Percentiles rank a stretch among this genome's conserved stretches.
phyloP scores from a whole-genome alignment of 192 early-diverging fungal genomes.

The Coemansia sp. region DNA sequence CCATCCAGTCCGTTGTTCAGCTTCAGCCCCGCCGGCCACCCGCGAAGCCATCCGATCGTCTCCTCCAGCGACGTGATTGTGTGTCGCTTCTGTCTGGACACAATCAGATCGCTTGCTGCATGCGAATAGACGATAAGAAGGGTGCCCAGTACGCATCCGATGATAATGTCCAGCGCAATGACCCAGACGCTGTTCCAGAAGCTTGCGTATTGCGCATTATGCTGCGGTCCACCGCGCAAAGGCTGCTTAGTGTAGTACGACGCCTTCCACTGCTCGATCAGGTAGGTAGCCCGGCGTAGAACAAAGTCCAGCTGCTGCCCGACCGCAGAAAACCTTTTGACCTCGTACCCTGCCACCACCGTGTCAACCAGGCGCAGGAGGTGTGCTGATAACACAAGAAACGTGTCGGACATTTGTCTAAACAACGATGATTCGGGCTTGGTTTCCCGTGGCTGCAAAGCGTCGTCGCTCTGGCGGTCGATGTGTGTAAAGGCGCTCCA shows the following conservation, averaged over 20 bases:
- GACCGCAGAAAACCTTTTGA: slow-evolving; percentile 70
- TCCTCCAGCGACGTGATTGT: slow-evolving; percentile 69
- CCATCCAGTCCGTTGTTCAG: slow-evolving; percentile 85
- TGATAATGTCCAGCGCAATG: slow-evolving; percentile 86
- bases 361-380: slow-evolving; percentile 63
- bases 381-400: slow-evolving; percentile 58
- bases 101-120: slow-evolving; percentile 58
- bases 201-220: slow-evolving; percentile 56
- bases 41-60: slow-evolving; percentile 87
- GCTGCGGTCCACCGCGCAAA: slow-evolving; percentile 22
- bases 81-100: slow-evolving; percentile 58
- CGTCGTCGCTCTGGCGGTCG: not conserved
- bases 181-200: slow-evolving; percentile 98
- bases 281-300: slow-evolving; percentile 81
- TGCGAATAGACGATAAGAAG: slow-evolving; percentile 66
- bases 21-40: slow-evolving; percentile 94
- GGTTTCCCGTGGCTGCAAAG: not conserved
- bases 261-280: slow-evolving; percentile 80
- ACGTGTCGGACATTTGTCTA: slow-evolving; percentile 32
- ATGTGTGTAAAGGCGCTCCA: not conserved
- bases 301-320: slow-evolving; percentile 87
- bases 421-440: not conserved
- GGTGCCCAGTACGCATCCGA: slow-evolving; percentile 78
- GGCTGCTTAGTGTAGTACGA: slow-evolving; percentile 60
- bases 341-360: slow-evolving; percentile 57